A percentile compares a stretch with the other conserved stretches of the same genome.
Conservation (phyloP, 2,329 filamentous ascomycete species). For the Scedosporium dehoogii region DNA sequence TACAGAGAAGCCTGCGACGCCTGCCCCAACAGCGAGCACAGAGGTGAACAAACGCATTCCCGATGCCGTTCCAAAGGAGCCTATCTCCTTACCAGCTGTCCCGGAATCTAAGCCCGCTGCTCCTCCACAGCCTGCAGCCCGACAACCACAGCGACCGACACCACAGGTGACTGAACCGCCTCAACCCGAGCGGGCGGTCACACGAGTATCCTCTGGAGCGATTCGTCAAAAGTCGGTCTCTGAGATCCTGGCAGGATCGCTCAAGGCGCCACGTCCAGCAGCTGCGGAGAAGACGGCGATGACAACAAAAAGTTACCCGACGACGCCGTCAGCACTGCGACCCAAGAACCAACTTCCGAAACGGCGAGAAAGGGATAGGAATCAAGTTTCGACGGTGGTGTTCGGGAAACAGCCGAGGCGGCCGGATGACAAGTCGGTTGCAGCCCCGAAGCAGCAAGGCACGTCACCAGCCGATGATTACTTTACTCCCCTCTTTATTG, state of each 20-base stretch:
- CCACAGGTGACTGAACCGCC: neutral
- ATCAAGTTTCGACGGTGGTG: conserved; percentile 64
- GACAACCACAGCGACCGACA: neutral
- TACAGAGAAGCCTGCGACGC: neutral
- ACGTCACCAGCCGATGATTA: conserved; percentile 46
- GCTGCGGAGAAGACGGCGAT: neutral
- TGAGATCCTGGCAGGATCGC: conserved; percentile 55
- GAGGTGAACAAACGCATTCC: neutral
- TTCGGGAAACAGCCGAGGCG: conserved; percentile 59
- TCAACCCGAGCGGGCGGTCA: conserved; percentile 47
- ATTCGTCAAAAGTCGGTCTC: conserved; percentile 64
- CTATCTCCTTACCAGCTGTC: neutral
- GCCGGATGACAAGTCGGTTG: conserved; percentile 34
- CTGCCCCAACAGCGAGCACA: neutral
- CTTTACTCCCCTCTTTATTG: conserved; percentile 52
- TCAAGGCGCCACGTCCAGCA: neutral
- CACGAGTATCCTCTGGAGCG: conserved; percentile 58
- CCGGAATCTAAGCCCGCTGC: neutral
- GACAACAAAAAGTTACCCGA: conserved; percentile 8
- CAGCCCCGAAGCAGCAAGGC: neutral
- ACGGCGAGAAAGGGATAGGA: conserved; percentile 27
- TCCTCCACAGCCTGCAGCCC: neutral
- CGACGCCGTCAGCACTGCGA: neutral
- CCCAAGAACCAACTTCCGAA: neutral
- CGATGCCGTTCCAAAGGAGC: neutral